phyloP scores from a whole-genome alignment of 768 basidiomycete species.

The Pulveroboletus sp. region DNA sequence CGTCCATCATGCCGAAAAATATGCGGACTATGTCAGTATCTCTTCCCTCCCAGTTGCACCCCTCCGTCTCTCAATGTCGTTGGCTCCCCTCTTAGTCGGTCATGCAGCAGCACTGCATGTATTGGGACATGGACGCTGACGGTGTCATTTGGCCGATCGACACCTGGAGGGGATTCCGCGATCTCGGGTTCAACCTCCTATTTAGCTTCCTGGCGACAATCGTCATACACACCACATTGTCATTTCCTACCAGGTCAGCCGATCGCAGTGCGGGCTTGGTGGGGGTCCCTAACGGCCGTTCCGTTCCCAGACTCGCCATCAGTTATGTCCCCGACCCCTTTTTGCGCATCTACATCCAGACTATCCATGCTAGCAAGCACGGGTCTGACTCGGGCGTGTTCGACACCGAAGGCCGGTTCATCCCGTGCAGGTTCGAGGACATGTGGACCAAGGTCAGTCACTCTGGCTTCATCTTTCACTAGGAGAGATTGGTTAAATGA shows the following conservation, averaged over 20 bases:
- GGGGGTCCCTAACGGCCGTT: background rate
- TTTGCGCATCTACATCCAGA: constrained; percentile 34
- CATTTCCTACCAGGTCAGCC: constrained; percentile 31
- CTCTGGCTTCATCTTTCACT: too few relatives aligned
- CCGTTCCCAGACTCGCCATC: constrained; percentile 13
- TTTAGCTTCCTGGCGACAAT: constrained; percentile 33
- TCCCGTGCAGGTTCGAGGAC: constrained; percentile 39
- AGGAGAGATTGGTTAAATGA: background rate
- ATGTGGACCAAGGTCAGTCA: constrained; percentile 37
- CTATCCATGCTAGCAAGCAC: constrained; percentile 38
- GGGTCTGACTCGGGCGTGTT: constrained; percentile 41
- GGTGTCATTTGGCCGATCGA: constrained; percentile 43
- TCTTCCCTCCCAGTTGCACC: background rate
- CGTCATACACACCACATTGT: constrained; percentile 33
- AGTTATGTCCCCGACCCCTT: constrained; percentile 38
- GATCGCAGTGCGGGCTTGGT: background rate
- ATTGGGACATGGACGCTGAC: constrained; percentile 39
- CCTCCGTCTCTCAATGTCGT: background rate
- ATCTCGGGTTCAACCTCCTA: constrained; percentile 38
- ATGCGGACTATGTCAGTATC: constrained; percentile 18
- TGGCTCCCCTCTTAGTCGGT: constrained; percentile 26
- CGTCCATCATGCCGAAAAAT: constrained; percentile 13
- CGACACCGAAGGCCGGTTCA: constrained; percentile 39
- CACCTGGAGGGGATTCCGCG: constrained; percentile 38
- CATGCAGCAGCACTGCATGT: constrained; percentile 38